Evolutionary conservation across 1,284 basidiomycete species (phyloP), one percentile per base, ranked within the genome.

Genomic region (Calocybe gambosa): DNA sequence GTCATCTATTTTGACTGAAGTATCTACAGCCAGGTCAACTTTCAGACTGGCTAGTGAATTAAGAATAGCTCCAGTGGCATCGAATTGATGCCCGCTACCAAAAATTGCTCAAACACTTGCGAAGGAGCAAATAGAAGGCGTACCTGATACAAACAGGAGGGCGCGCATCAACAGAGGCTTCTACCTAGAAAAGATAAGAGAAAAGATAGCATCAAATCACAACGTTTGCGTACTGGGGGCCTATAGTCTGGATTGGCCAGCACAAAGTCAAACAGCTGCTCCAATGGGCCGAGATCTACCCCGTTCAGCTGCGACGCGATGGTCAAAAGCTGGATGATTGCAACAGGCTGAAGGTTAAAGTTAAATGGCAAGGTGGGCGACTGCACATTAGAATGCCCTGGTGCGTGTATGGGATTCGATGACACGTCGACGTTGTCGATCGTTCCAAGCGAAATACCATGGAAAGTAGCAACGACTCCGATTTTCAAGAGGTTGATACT

Each of bases 401-500:
- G 63, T 0, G 79, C 84, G 29, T 70, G 71, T 43, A 89, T 76
- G 1, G 82, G 80, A 48, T 74, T 65, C 3, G 71, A 70, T 23
- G 73, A 75, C 36, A 73, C 50, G 52, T 80, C 76, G 16, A 74
- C 68, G 37, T 71, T 67, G 46, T 83, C 67, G 55, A 89, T 82
- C 21, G 61, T 71, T 12, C 82, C 82, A 10, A 85, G 58, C 0
- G 70, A 68, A 29, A 84, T 55, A 42, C 70, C 69, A 28, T 74
- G 69, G 64, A 74, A 81, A 1, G 69, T 75, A 0, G 77, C 86
- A 2, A 62, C 72, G 0, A 84, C 78, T 8, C 65, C 66, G n/a
- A 89, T 66, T 46, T 68, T 61, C 26, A 84, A 58, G 15, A 89
- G 61, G 59, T 83, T 86, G 61, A 89, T 80, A 55, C 78, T 79